A percentile compares a stretch with the other conserved stretches of the same genome.
Evolutionary conservation across 2,329 filamentous ascomycete species (phyloP).

Genomic region (Cucurbitaria berberidis): DNA sequence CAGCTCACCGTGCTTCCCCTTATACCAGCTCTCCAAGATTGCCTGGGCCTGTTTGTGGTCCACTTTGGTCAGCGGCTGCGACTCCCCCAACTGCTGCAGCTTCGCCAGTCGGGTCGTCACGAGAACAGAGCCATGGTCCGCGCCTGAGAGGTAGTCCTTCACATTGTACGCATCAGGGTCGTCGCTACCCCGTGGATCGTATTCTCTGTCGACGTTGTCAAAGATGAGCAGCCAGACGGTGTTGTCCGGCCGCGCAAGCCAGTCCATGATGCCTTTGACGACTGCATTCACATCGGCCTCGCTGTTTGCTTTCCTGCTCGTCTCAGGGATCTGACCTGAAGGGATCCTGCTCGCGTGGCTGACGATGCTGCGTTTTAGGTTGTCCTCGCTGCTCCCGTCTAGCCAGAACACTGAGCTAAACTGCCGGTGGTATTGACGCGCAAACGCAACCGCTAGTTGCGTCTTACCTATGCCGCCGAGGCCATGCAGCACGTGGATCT

Average conservation of each 20-base stretch:
- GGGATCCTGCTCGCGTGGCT: slow-evolving; percentile 23
- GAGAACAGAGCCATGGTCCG: slow-evolving; percentile 27
- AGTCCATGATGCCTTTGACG: slow-evolving; percentile 26
- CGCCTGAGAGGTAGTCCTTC: slow-evolving; percentile 18
- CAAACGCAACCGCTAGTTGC: slow-evolving; percentile 32
- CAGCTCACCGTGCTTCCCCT: slow-evolving; percentile 18
- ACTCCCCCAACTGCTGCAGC: slow-evolving; percentile 23
- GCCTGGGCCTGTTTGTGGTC: slow-evolving; percentile 14
- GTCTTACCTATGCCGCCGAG: slow-evolving; percentile 38
- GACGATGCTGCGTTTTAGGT: slow-evolving; percentile 26
- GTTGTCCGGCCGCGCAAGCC: slow-evolving; percentile 23
- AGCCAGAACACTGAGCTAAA: slow-evolving; percentile 33
- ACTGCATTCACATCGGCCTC: slow-evolving; percentile 13
- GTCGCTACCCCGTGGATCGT: slow-evolving; percentile 7
- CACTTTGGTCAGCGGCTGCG: slow-evolving; percentile 19
- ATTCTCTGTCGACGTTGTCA: slow-evolving; percentile 28
- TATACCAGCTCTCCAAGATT: slow-evolving; percentile 26
- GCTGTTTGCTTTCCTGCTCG: slow-evolving; percentile 15
- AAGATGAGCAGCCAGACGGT: slow-evolving; percentile 26
- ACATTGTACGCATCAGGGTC: slow-evolving; percentile 24
- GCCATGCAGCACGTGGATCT: slow-evolving; percentile 20
- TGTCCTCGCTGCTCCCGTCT: slow-evolving; percentile 24
- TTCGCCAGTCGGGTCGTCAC: slow-evolving; percentile 23
- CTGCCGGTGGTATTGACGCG: slow-evolving; percentile 19
- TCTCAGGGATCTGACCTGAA: slow-evolving; percentile 18